phyloP scores from a whole-genome alignment of 2,329 filamentous ascomycete genomes.

The Colletotrichum eleusines region DNA sequence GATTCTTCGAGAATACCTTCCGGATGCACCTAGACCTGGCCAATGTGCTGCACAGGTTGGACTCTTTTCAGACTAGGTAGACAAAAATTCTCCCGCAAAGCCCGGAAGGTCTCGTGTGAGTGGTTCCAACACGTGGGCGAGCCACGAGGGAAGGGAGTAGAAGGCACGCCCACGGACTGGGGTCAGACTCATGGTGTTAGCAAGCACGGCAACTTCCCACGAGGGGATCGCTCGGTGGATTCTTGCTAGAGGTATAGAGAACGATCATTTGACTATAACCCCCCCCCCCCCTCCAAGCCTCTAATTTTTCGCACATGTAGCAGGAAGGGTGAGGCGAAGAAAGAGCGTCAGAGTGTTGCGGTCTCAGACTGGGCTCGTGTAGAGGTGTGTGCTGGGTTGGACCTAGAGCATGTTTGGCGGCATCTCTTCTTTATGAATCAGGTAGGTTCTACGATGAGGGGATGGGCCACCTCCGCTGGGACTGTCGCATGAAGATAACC shows the following conservation, averaged over 20 bases:
- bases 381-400: constrained; percentile 1
- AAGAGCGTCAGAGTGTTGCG: not conserved
- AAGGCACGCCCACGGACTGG: constrained; percentile 3
- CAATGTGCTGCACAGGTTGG: not conserved
- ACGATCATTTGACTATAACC: not conserved
- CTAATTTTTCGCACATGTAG: not conserved
- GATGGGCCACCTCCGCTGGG: not conserved
- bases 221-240: not conserved
- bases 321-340: constrained; percentile 13
- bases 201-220: not conserved
- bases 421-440: constrained; percentile 29
- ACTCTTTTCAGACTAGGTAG: not conserved
- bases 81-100: too few relatives aligned
- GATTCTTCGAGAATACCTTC: constrained; percentile 6
- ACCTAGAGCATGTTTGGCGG: constrained; percentile 20
- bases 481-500: constrained; percentile 5
- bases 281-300: not conserved
- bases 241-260: constrained; percentile 6
- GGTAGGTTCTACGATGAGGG: constrained; percentile 11
- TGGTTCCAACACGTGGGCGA: constrained; percentile 2
- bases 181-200: not conserved
- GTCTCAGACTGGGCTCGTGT: constrained; percentile 1
- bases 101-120: not conserved
- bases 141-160: constrained; percentile 1
- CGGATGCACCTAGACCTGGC: not conserved